phyloP scores from a whole-genome alignment of 495 filamentous ascomycete species.

The Thermothielavioides terrestris region DNA sequence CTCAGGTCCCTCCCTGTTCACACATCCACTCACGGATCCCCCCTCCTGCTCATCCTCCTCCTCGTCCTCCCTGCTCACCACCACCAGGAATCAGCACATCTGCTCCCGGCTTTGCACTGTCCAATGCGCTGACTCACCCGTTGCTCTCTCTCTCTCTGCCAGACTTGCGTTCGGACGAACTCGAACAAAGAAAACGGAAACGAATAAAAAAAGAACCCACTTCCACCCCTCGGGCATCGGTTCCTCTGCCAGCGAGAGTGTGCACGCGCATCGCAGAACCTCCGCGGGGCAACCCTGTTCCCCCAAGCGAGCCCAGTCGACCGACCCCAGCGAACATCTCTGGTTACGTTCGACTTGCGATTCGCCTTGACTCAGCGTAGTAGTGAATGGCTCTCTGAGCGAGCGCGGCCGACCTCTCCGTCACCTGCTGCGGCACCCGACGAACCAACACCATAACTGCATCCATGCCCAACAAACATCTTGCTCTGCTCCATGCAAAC shows the following conservation, averaged over 20 bases:
- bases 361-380: not conserved
- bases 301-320: too few species aligned
- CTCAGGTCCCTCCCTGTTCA: too few species aligned
- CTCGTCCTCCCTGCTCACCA: not conserved
- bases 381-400: slow-evolving; percentile 26
- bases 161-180: slow-evolving; percentile 8
- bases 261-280: not conserved
- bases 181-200: slow-evolving; percentile 13
- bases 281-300: not conserved
- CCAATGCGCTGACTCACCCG: slow-evolving; percentile 9
- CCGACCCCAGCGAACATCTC: not conserved
- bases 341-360: not conserved
- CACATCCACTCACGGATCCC: not conserved
- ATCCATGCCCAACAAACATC: slow-evolving; percentile 28
- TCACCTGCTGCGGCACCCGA: slow-evolving; percentile 14
- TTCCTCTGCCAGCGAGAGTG: not conserved
- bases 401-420: not conserved
- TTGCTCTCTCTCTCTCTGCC: not conserved
- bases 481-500: slow-evolving; percentile 25
- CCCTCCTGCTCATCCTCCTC: too few species aligned
- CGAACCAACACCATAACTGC: slow-evolving; percentile 18
- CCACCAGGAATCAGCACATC: not conserved
- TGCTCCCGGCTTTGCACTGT: not conserved
- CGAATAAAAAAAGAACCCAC: slow-evolving; percentile 6
- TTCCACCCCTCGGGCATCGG: slow-evolving; percentile 10